Evolutionary conservation across 441 rosid genomes (phyloP), one percentile per base, ranked within the genome.

Genomic region (Eutrema salsugineum): DNA sequence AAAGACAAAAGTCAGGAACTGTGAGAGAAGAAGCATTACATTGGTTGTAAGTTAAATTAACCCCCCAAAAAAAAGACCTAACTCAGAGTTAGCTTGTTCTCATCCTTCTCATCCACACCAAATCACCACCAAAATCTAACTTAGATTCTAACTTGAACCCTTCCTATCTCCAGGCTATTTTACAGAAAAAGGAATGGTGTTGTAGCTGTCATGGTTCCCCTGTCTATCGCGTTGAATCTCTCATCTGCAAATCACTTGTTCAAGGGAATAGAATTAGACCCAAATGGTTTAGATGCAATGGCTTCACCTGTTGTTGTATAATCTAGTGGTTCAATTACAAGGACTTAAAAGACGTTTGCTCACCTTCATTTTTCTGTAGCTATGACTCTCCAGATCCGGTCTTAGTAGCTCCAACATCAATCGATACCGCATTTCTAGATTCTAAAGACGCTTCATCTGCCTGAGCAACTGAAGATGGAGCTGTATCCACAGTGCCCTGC

Each of bases 401-500:
- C 44, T 49, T 51, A 22, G 46, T 65, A 58, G 57, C 76, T 50
- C 68, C 72, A 66, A 63, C 72, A 59, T 85, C 91, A 43, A 78
- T 83, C 0, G 62, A 63, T 75, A 79, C 57, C 17, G 82, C 89
- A 59, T 59, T 35, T 56, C 79, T 74, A 15, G 77, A 73, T 73
- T 81, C 83, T 50, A 76, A 63, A 56, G 81, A 80, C 16, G 74
- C 74, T 77, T 84, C 87, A 76, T 61, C 75, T 48, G 58, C 60
- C 76, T 67, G 78, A 63, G 77, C 73, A 71, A 77, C 75, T 27
- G 58, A 68, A 22, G 80, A 32, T 65, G 80, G 73, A 58, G 78
- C 83, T 55, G 68, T 75, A 57, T 76, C 70, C 64, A 71, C 77
- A 55, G 77, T 73, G 43, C 73, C 85, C 97, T 89, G 84, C 79